Evolutionary conservation across 2,329 filamentous ascomycete species (phyloP).

Genomic region (Neopestalotiopsis clavispora): DNA sequence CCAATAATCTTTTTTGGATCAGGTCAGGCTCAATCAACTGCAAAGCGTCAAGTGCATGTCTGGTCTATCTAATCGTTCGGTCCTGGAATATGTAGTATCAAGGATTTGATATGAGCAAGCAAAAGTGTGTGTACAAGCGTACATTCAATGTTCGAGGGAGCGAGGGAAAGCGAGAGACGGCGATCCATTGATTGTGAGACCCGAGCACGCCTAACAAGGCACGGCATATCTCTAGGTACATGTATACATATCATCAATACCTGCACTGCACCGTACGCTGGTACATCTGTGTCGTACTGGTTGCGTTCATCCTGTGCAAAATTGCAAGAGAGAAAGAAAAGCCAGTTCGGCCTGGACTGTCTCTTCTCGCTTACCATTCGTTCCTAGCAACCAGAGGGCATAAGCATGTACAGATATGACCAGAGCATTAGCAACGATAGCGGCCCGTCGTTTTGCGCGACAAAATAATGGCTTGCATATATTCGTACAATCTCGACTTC

Average conservation of each 20-base stretch:
- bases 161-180: too few species aligned
- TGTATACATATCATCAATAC: not conserved
- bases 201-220: not conserved
- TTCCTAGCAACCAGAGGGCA: not conserved
- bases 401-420: not conserved
- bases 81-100: too few species aligned
- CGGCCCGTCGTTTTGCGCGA: not conserved
- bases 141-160: too few species aligned
- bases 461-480: not conserved
- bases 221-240: not conserved
- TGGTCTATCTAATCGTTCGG: not conserved
- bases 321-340: not conserved
- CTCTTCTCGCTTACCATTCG: not conserved
- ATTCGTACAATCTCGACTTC: not conserved
- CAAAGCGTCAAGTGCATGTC: constrained; percentile 2
- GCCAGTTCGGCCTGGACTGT: not conserved
- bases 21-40: constrained; percentile 1
- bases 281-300: not conserved
- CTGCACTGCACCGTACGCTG: not conserved
- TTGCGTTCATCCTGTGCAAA: not conserved
- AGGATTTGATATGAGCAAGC: too few species aligned
- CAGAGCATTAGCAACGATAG: not conserved
- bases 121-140: too few species aligned
- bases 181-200: not conserved
- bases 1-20: not conserved